Base-by-base conservation (phyloP, 768 basidiomycete genomes). In the Phlebiopsis gigantea region DNA sequence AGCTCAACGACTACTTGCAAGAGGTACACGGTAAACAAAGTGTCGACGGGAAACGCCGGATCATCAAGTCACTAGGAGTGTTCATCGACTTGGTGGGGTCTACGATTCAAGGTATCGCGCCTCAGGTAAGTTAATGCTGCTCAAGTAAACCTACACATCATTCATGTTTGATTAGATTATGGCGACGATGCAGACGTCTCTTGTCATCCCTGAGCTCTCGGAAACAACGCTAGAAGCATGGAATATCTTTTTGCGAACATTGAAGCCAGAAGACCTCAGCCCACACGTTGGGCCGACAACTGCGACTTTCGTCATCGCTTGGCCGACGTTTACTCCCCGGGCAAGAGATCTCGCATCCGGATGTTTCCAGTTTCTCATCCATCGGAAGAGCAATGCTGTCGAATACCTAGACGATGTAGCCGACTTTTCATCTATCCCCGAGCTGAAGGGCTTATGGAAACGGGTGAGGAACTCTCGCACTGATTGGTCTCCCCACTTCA, bases 121-220 rank as follows among this genome's bases (percentile, higher is more conserved):
- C 93, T 19, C 96, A 98, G 83, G 96, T 93, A 63, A 55, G 31
- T 47, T 29, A 9, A 17, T 39, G 46, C 15, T 34, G 22, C 10
- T 1, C 25, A 5, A 29, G 15, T 1, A 28, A 2, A 19, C 47
- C 31, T 14, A n/a, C n/a, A n/a, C n/a, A n/a, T n/a, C n/a, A 24
- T 17, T 14, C 22, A 43, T 57, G 10, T 9, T 26, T 29, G 39
- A 14, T 8, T 62, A 99, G 96, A 87, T 98, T 62, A 93, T 98
- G 90, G 93, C 96, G 0, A 93, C 89, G 17, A 80, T 99, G 39
- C 96, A 98, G 72, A 93, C 90, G 5, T 90, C 88, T 73, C 78
- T 97, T n/a, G 70, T 75, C 30, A 77, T 91, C 10, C 79, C 80
- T 0, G 87, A 88, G 58, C 77, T 99, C 6, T 81, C 90, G 0